Evolutionary conservation across 106 monocot genomes (phyloP).

Genomic region (Gastrodia elata): DNA sequence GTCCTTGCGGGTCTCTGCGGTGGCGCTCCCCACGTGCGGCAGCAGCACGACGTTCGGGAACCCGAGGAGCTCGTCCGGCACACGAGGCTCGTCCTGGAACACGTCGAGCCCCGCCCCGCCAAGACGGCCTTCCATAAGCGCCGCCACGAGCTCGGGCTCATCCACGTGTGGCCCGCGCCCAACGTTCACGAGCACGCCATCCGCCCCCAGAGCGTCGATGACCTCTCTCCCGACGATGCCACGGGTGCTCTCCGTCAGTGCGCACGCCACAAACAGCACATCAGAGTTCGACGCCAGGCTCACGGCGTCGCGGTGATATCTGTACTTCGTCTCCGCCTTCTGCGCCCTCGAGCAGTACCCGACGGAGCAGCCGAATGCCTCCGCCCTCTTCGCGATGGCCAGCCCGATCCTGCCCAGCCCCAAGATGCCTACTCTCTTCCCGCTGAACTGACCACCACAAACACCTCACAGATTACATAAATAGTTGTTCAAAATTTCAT

Average conservation of each 20-base stretch:
- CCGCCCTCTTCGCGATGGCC: slow-evolving; percentile 70
- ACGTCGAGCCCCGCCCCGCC: slow-evolving; percentile 75
- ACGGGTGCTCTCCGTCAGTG: slow-evolving; percentile 36
- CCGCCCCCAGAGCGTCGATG: slow-evolving; percentile 39
- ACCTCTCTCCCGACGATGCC: slow-evolving; percentile 48
- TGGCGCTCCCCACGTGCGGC: slow-evolving; percentile 61
- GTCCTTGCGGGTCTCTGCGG: slow-evolving; percentile 37
- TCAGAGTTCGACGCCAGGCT: slow-evolving; percentile 39
- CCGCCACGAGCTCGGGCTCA: slow-evolving; percentile 49
- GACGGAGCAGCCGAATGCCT: slow-evolving; percentile 68
- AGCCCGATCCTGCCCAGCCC: slow-evolving; percentile 75
- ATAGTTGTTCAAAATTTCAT: too few species aligned
- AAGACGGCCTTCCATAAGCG: slow-evolving; percentile 44
- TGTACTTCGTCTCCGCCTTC: slow-evolving; percentile 39
- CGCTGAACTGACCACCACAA: slow-evolving; percentile 97
- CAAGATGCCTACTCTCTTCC: slow-evolving; percentile 64
- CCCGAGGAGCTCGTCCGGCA: slow-evolving; percentile 37
- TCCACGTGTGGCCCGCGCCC: slow-evolving; percentile 53
- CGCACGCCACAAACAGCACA: slow-evolving; percentile 51
- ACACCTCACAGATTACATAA: too few species aligned
- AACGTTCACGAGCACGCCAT: slow-evolving; percentile 59
- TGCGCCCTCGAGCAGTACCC: slow-evolving; percentile 64
- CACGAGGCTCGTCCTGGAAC: slow-evolving; percentile 51
- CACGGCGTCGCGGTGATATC: slow-evolving; percentile 23
- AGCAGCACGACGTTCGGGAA: slow-evolving; percentile 61